Evolutionary conservation across 2,329 filamentous ascomycete species (phyloP).

Genomic region (Cladosporium sp.): DNA sequence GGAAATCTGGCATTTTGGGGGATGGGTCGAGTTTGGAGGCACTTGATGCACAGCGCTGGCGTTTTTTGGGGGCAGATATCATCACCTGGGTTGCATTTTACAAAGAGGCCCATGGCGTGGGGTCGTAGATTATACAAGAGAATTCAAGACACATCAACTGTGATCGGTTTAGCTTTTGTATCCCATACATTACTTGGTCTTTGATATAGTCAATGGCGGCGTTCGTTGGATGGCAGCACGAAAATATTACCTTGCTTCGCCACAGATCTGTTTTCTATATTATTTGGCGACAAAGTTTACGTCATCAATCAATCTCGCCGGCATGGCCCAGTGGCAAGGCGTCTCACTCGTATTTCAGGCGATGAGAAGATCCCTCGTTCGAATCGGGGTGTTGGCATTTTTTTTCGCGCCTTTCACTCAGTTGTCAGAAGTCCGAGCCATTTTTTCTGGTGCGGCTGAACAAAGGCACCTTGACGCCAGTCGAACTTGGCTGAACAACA

Average conservation of each 20-base stretch:
- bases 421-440: too few relatives aligned
- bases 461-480: not conserved
- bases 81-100: not conserved
- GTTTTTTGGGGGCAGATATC: not conserved
- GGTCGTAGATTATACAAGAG: not conserved
- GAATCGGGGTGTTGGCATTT: constrained; percentile 9
- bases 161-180: too few relatives aligned
- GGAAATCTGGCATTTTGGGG: not conserved
- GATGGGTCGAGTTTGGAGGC: too few relatives aligned
- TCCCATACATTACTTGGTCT: too few relatives aligned
- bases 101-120: too few relatives aligned
- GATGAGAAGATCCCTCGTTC: constrained; percentile 15
- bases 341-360: constrained; percentile 9
- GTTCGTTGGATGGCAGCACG: too few relatives aligned
- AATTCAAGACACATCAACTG: too few relatives aligned
- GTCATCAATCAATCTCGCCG: not conserved
- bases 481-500: too few relatives aligned
- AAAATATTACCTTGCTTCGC: too few relatives aligned
- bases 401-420: not conserved
- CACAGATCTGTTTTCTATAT: too few relatives aligned
- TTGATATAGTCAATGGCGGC: too few relatives aligned
- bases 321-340: constrained; percentile 12
- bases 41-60: not conserved
- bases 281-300: too few relatives aligned
- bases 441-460: not conserved